Percentiles rank a stretch among this genome's conserved stretches.
These are phyloP conservation scores for Madurella fahalii DNA, from an alignment of 2,329 filamentous ascomycete genomes.

Conservation along the genomic window DNA sequence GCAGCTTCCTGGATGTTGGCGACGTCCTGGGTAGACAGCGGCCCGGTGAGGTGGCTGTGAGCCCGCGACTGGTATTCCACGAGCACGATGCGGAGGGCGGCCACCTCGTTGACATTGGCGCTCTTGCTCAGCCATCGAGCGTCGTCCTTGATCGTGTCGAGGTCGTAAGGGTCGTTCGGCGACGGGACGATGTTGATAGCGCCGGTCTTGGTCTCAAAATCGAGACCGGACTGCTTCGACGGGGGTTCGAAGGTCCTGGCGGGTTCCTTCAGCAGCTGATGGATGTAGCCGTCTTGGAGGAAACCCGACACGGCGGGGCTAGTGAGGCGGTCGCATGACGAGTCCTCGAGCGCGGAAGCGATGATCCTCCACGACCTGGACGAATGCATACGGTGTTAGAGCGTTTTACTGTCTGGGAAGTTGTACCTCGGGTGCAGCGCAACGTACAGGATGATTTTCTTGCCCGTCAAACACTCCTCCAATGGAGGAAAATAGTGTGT, in stretches of 20 bases:
- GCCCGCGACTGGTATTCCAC: constrained; percentile 80
- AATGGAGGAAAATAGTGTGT: constrained; percentile 74
- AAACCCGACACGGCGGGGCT: constrained; percentile 60
- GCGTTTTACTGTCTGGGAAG: background rate
- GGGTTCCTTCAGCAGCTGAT: constrained; percentile 64
- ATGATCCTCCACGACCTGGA: constrained; percentile 59
- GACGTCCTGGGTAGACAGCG: constrained; percentile 73
- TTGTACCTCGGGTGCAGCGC: constrained; percentile 24
- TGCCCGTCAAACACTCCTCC: constrained; percentile 77
- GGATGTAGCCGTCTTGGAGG: constrained; percentile 65
- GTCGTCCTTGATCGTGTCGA: constrained; percentile 79
- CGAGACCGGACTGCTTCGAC: constrained; percentile 59
- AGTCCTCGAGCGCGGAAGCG: constrained; percentile 53
- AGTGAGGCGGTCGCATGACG: constrained; percentile 50
- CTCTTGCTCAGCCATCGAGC: constrained; percentile 79
- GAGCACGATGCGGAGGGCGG: constrained; percentile 73
- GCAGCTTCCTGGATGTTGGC: constrained; percentile 71
- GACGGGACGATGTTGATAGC: constrained; percentile 77
- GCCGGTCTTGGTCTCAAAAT: constrained; percentile 79
- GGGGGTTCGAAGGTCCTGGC: constrained; percentile 63
- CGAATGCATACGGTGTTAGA: constrained; percentile 8
- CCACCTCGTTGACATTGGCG: constrained; percentile 72
- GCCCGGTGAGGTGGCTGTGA: constrained; percentile 65
- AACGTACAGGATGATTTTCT: constrained; percentile 72
- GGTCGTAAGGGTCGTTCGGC: constrained; percentile 62